These are phyloP conservation scores for Sporothrix sp. DNA, from an alignment of 2,329 filamentous ascomycete genomes.

Conservation along the genomic window DNA sequence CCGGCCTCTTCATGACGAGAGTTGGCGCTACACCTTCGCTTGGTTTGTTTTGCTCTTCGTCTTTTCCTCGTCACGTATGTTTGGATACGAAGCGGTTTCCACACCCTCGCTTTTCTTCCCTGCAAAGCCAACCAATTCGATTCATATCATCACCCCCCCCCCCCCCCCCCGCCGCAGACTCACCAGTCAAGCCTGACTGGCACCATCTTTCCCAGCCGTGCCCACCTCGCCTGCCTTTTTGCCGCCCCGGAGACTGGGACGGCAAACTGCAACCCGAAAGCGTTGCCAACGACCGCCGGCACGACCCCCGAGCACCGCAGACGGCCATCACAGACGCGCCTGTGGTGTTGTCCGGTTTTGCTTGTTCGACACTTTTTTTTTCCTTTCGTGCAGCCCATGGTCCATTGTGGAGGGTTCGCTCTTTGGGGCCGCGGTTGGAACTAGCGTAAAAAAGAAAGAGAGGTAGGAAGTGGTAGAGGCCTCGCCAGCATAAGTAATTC, in stretches of 20 bases:
- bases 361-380: too few species aligned
- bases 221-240: too few species aligned
- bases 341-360: too few species aligned
- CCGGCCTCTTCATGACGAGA: background rate
- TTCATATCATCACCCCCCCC: background rate
- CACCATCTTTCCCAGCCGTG: background rate
- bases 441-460: too few species aligned
- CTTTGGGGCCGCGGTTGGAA: too few species aligned
- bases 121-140: background rate
- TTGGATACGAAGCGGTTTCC: background rate
- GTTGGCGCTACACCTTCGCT: background rate
- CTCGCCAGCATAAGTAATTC: too few species aligned
- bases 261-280: background rate
- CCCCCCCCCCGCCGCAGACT: slow-evolving; percentile 11
- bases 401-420: too few species aligned
- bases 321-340: too few species aligned
- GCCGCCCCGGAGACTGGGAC: background rate
- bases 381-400: too few species aligned
- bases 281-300: background rate
- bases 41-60: background rate
- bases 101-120: background rate
- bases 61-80: background rate
- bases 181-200: slow-evolving; percentile 17
- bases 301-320: too few species aligned
- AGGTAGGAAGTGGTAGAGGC: too few species aligned